A percentile compares a stretch with the other conserved stretches of the same genome.
Conservation (phyloP, 2,329 filamentous ascomycete genomes). For the Nigrospora oryzae region DNA sequence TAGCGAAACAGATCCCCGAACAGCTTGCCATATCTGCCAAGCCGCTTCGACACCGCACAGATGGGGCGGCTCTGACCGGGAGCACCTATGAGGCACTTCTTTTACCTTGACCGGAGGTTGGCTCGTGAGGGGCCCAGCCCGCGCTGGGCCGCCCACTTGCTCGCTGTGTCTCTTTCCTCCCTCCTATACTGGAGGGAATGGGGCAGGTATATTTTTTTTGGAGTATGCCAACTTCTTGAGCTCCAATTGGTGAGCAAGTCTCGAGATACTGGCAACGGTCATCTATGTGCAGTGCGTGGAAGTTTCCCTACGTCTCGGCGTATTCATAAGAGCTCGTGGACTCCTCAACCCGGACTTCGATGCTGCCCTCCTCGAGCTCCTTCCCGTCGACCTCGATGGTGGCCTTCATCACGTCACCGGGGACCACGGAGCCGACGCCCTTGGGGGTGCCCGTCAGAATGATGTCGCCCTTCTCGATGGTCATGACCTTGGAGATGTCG, state of each 20-base stretch:
- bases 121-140: not conserved
- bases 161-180: not conserved
- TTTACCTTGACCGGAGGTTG: not conserved
- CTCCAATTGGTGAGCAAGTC: not conserved
- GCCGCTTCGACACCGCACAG: conserved; percentile 50
- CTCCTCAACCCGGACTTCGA: conserved; percentile 79
- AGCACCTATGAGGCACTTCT: not conserved
- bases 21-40: conserved; percentile 45
- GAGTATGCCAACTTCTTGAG: not conserved
- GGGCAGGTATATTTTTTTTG: not conserved
- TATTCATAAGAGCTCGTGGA: conserved; percentile 71
- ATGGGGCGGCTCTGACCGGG: conserved; percentile 18
- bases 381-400: conserved; percentile 72
- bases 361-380: conserved; percentile 75
- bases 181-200: not conserved
- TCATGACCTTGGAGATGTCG: conserved; percentile 94
- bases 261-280: not conserved
- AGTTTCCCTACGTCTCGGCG: conserved; percentile 51
- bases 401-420: conserved; percentile 81
- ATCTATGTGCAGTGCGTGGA: not conserved
- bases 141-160: not conserved
- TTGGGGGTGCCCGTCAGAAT: conserved; percentile 96
- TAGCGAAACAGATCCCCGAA: conserved; percentile 42
- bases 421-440: conserved; percentile 78
- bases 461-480: conserved; percentile 83